Evolutionary conservation across 2,329 filamentous ascomycete genomes (phyloP).

Genomic region (Cladosporium cucumerinum): DNA sequence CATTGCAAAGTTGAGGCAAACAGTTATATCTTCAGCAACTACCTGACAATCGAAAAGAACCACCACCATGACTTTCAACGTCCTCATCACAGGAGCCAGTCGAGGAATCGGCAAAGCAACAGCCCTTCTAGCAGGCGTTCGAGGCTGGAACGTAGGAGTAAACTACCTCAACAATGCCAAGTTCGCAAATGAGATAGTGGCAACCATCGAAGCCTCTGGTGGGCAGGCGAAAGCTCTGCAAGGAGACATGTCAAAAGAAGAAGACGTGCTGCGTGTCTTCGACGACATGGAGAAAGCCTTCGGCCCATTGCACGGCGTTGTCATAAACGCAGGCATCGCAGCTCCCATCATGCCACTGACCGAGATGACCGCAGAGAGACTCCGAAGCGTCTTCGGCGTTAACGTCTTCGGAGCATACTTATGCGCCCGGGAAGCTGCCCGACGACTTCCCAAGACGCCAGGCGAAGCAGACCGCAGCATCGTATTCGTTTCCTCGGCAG

Average conservation of each 20-base stretch:
- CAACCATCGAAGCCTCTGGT: constrained; percentile 24
- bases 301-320: constrained; percentile 25
- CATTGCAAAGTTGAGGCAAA: neutral
- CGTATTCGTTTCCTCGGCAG: constrained; percentile 29
- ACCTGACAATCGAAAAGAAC: neutral
- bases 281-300: constrained; percentile 23
- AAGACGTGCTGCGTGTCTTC: constrained; percentile 26
- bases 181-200: constrained; percentile 22
- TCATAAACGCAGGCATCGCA: constrained; percentile 31
- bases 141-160: constrained; percentile 29
- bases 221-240: constrained; percentile 22
- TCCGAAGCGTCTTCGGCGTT: constrained; percentile 26
- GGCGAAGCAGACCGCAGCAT: constrained; percentile 21
- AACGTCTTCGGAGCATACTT: constrained; percentile 30
- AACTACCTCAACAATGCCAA: constrained; percentile 25
- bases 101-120: constrained; percentile 29
- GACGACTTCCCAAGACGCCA: constrained; percentile 20
- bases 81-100: constrained; percentile 27
- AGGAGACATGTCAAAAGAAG: constrained; percentile 25
- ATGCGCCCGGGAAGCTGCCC: constrained; percentile 29
- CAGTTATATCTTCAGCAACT: neutral
- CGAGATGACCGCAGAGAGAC: constrained; percentile 25
- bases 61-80: constrained; percentile 17
- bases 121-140: constrained; percentile 23
- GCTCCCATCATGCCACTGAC: constrained; percentile 24